Base-by-base conservation (phyloP, 345 rosid genomes). In the Gynandropsis gynandra region DNA sequence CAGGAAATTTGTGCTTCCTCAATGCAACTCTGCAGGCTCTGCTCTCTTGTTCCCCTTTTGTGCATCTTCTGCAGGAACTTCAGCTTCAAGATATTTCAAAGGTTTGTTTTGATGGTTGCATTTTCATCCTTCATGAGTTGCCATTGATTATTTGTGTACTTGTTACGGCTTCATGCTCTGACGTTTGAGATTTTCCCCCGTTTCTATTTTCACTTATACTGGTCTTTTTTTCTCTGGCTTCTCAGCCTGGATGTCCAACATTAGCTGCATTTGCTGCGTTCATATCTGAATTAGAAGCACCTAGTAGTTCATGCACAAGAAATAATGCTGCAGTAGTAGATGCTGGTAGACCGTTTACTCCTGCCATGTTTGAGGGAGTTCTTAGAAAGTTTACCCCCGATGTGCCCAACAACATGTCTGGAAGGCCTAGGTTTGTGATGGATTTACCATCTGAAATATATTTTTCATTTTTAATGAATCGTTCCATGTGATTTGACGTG, bases 21-120 rank as follows among this genome's bases (percentile, higher is more conserved):
- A 92, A 80, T 65, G 78, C 98, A 7, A 82, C 98, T 40, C 61
- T 92, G 50, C 98, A 92, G 65, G 97, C 98, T 49, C 76, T 87
- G 13, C 64, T 87, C 32, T 81, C 95, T 10, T 87, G 98, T 68
- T 70, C 88, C 44, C 95, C 88, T 52, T 92, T 92, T 59, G 81
- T 85, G 54, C 87, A 53, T 70, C 94, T 92, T 37, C 72, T 92
- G 72, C 80, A 73, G 62, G 75, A 73, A 43, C 79, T 87, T 56
- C 78, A 71, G 66, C 71, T 17, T 42, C 74, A 60, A 36, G 51
- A 68, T 35, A 57, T 87, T 47, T 80, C 86, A 20, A 70, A 80
- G 95, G 98, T 92, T n/a, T 42, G 47, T 42, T 63, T 3, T 37
- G 11, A 8, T 37, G 3, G 11, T 37, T 10, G 3, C 15, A 37